Evolutionary conservation across 2,329 filamentous ascomycete species (phyloP), one percentile per base, ranked within the genome.

Genomic region (Dryadomyces quercivorus): DNA sequence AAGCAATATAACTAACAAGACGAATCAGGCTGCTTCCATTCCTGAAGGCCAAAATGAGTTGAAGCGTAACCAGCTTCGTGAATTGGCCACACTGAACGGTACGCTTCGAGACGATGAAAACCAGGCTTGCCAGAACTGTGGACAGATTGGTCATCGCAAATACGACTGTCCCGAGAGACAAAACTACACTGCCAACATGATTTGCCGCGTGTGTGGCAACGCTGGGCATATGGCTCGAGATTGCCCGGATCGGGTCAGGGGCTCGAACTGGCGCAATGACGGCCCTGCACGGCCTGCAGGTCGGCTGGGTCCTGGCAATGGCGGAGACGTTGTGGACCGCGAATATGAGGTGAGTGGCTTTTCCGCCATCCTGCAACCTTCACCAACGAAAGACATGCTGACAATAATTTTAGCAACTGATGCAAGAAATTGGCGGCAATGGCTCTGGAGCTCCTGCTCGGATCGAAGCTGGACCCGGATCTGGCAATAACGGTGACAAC

Each of bases 181-280:
- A 68, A 98, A 98, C 73, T 97, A 86, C 72, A 98, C 93, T n/a
- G 91, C 93, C 64, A 97, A 90, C 72, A 97, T 98, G 68, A 97
- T 98, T 67, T 98, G 93, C 73, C 91, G 92, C 64, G 87, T 96
- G 63, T 98, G 93, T 73, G 93, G 93, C 62, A 96, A 97, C 67
- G 91, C 93, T 60, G 93, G 93, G 20, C 93, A 98, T 64, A 96
- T 98, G 90, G 93, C 91, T 62, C 85, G 92, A 63, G 93, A 98
- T 72, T 98, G 93, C 80, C 90, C 92, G 48, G 93, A 98, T 66
- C 80, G 93, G 67, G 88, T 93, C 74, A 84, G 88, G 66, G 93
- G 93, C 63, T 82, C 85, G 48, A 91, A 87, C 69, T 96, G 89
- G 88, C 90, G 93, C 64, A 95, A 95, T 65, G 82, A 87, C 63